These are phyloP conservation scores for Rubia tinctorum DNA, from an alignment of 305 asterid species.

Conservation along the genomic window DNA sequence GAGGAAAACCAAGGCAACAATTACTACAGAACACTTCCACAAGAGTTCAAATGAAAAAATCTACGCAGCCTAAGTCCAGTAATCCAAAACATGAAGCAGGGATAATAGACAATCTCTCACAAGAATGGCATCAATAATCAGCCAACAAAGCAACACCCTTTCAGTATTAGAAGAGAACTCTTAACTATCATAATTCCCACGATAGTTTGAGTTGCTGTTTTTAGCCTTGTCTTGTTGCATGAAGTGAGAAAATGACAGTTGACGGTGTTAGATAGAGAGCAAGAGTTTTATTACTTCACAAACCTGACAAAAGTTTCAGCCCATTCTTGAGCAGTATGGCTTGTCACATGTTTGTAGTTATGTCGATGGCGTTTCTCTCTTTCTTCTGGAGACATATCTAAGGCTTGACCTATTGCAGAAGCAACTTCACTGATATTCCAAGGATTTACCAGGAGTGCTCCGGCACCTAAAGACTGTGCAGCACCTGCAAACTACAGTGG, in stretches of 20 bases:
- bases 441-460: conserved; percentile 97
- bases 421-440: conserved; percentile 99
- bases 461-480: conserved; percentile 98
- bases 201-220: neutral
- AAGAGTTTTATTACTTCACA: conserved; percentile 20
- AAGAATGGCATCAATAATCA: neutral
- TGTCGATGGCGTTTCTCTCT: conserved; percentile 91
- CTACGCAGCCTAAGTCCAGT: neutral
- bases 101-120: neutral
- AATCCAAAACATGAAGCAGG: neutral
- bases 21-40: neutral
- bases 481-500: conserved; percentile 94
- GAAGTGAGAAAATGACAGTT: conserved; percentile 3
- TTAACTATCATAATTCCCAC: neutral
- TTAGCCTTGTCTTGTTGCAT: conserved; percentile 4
- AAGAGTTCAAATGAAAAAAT: neutral
- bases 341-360: conserved; percentile 85
- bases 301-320: conserved; percentile 96
- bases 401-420: conserved; percentile 80
- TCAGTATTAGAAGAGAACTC: neutral
- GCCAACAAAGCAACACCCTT: neutral
- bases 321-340: conserved; percentile 99
- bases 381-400: conserved; percentile 80
- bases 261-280: conserved; percentile 2
- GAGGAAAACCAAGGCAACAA: neutral